A percentile compares a stretch with the other conserved stretches of the same genome.
These are phyloP conservation scores for Oryza officinalis DNA, from an alignment of 176 grass and related monocot species.

Conservation along the genomic window DNA sequence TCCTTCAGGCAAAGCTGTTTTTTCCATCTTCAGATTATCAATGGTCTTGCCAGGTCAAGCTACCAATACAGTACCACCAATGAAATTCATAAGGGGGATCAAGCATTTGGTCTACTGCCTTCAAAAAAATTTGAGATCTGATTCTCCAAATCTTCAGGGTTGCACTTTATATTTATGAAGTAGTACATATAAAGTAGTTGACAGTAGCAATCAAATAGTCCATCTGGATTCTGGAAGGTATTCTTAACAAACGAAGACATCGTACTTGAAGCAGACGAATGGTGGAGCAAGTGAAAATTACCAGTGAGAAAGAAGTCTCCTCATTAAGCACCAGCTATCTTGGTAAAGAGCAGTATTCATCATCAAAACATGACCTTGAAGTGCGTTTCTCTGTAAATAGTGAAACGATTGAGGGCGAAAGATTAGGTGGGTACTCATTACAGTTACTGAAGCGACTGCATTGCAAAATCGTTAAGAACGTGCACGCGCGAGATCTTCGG, in stretches of 20 bases:
- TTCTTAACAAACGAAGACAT: not conserved
- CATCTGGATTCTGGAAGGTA: too few relatives aligned
- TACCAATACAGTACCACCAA: conserved; percentile 19
- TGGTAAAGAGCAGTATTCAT: conserved; percentile 57
- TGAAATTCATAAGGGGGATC: not conserved
- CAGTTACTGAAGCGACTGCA: not conserved
- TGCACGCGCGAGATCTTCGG: conserved; percentile 77
- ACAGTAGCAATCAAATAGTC: not conserved
- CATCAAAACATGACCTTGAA: conserved; percentile 52
- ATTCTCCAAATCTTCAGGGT: conserved; percentile 79
- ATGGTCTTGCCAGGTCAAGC: conserved; percentile 15
- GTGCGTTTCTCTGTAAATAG: conserved; percentile 55
- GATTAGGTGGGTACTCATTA: not conserved
- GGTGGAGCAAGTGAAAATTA: conserved; percentile 28
- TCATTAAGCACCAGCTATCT: conserved; percentile 57
- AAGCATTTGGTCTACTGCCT: too few relatives aligned
- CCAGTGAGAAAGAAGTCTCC: conserved; percentile 59
- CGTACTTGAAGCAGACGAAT: not conserved
- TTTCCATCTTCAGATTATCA: conserved; percentile 18
- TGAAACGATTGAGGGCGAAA: not conserved
- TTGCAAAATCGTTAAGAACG: conserved; percentile 12
- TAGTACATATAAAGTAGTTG: not conserved
- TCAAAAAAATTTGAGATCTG: conserved; percentile 75
- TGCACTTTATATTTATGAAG: conserved; percentile 65
- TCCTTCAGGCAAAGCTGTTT: conserved; percentile 33